Evolutionary conservation across 2,329 filamentous ascomycete species (phyloP).

Genomic region (Uncinocarpus reesii): DNA sequence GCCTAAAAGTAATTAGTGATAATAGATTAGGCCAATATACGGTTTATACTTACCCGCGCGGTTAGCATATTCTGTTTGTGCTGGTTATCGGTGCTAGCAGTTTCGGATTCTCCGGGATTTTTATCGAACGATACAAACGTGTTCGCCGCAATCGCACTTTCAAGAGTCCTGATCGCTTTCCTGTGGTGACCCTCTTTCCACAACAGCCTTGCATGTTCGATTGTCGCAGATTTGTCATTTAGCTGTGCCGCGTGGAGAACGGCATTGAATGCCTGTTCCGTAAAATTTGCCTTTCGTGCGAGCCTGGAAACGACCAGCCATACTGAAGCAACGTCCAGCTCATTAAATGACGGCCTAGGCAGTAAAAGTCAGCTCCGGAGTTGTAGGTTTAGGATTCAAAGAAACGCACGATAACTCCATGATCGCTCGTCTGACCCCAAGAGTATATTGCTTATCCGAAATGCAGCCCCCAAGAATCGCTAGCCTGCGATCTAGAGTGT

Average conservation of each 20-base stretch:
- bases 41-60: slow-evolving; percentile 30
- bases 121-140: slow-evolving; percentile 52
- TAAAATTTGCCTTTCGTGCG: slow-evolving; percentile 72
- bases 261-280: slow-evolving; percentile 83
- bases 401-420: slow-evolving; percentile 63
- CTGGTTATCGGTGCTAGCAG: slow-evolving; percentile 28
- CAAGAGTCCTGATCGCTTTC: slow-evolving; percentile 85
- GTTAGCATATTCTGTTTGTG: slow-evolving; percentile 44
- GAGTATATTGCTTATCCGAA: slow-evolving; percentile 83
- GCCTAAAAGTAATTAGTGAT: slow-evolving; percentile 44
- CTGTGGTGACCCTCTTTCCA: slow-evolving; percentile 91
- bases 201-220: slow-evolving; percentile 84
- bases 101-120: slow-evolving; percentile 29
- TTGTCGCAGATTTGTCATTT: slow-evolving; percentile 75
- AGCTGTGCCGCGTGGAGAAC: slow-evolving; percentile 79
- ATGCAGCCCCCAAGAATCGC: slow-evolving; percentile 81
- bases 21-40: not conserved
- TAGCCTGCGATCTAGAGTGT: slow-evolving; percentile 62
- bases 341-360: slow-evolving; percentile 47
- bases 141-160: slow-evolving; percentile 72
- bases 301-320: slow-evolving; percentile 81
- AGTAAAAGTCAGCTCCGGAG: slow-evolving; percentile 12
- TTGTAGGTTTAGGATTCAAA: no score
- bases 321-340: slow-evolving; percentile 65
- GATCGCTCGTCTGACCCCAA: slow-evolving; percentile 73